Percentiles rank a stretch among this genome's conserved stretches.
phyloP scores from a whole-genome alignment of 2,329 filamentous ascomycete species.

The Apiospora malaysiana region DNA sequence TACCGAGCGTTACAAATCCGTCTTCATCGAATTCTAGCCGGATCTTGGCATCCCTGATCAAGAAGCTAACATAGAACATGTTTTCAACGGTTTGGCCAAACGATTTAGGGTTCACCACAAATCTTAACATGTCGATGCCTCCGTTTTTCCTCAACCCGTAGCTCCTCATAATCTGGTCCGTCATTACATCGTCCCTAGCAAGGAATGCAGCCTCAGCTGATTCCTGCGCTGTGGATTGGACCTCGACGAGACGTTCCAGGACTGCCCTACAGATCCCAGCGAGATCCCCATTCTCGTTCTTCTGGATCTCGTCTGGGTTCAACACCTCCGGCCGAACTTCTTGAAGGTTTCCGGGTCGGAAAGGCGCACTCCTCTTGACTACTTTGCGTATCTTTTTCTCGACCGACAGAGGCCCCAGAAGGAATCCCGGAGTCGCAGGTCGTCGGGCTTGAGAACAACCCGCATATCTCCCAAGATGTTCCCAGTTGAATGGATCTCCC shows the following conservation, averaged over 20 bases:
- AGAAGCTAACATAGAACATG: constrained; percentile 93
- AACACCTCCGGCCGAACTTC: constrained; percentile 83
- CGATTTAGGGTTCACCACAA: constrained; percentile 86
- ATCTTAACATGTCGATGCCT: constrained; percentile 81
- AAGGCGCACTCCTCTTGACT: constrained; percentile 72
- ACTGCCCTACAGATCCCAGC: constrained; percentile 82
- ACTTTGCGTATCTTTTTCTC: constrained; percentile 81
- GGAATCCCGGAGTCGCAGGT: constrained; percentile 80
- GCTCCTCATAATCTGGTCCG: constrained; percentile 63
- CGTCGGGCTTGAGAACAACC: constrained; percentile 75
- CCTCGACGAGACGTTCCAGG: constrained; percentile 61
- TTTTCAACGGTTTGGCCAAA: constrained; percentile 98
- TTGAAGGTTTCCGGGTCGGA: constrained; percentile 70
- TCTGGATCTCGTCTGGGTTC: constrained; percentile 73
- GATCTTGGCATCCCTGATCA: constrained; percentile 85
- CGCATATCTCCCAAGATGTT: constrained; percentile 77
- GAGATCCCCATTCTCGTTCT: constrained; percentile 79
- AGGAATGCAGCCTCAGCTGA: constrained; percentile 50
- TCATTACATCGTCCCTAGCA: constrained; percentile 54
- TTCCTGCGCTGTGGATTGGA: constrained; percentile 54
- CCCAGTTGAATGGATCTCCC: constrained; percentile 85
- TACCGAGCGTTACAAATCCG: constrained; percentile 80
- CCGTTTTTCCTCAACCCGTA: constrained; percentile 70
- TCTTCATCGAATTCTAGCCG: constrained; percentile 75
- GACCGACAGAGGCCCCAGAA: constrained; percentile 86